Conservation (phyloP, 306 rosid genomes). For the Cucurbita maxima region DNA sequence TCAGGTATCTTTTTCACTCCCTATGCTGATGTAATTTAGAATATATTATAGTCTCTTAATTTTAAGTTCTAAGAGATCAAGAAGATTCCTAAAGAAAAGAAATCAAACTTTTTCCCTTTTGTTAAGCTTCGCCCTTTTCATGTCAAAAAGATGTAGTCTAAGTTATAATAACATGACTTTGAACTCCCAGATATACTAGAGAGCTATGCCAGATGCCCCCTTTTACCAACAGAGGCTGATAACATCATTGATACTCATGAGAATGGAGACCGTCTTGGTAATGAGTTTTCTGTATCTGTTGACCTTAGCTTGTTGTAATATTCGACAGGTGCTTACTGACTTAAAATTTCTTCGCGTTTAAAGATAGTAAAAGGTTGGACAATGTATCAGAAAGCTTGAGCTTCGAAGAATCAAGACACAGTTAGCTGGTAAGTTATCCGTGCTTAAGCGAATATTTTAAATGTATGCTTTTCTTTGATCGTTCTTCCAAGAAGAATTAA, state of each 20-base stretch:
- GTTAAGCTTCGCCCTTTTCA: not conserved
- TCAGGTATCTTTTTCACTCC: constrained; percentile 34
- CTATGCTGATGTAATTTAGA: not conserved
- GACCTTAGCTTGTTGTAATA: constrained; percentile 2
- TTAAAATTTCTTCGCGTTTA: constrained; percentile 12
- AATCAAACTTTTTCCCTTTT: not conserved
- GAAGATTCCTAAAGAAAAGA: not conserved
- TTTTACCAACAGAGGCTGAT: constrained; percentile 47
- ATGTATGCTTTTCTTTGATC: not conserved
- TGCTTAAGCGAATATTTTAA: not conserved
- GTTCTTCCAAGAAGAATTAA: not conserved
- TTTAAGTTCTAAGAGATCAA: not conserved
- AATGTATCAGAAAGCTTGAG: constrained; percentile 75
- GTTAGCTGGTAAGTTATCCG: constrained; percentile 28
- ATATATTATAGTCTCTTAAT: not conserved
- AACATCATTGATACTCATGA: constrained; percentile 42
- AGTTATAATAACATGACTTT: not conserved
- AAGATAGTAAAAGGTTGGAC: constrained; percentile 60
- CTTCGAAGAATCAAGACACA: constrained; percentile 78
- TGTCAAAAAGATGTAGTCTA: not conserved
- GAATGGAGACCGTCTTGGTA: constrained; percentile 61
- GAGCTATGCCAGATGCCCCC: constrained; percentile 62
- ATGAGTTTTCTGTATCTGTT: constrained; percentile 1
- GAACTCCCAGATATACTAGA: constrained; percentile 57
- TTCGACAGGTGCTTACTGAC: constrained; percentile 9